Evolutionary conservation across 305 asterid genomes (phyloP), one percentile per base, ranked within the genome.

Genomic region (Fraxinus velutina): DNA sequence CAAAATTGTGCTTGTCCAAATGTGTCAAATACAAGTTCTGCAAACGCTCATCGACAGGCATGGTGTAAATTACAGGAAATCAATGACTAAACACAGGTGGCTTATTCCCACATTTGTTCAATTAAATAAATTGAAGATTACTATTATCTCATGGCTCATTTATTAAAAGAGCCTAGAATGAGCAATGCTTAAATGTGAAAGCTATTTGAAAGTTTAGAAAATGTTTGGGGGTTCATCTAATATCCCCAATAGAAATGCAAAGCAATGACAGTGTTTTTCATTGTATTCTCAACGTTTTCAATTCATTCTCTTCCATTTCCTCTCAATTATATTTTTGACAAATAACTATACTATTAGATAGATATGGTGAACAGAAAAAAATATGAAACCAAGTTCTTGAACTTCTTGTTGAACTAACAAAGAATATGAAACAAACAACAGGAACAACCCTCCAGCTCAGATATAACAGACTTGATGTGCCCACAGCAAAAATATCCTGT

Each of bases 21-120:
- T 32, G 33, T 24, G 55, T 24, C 15, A 6, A 77, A 71, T 47
- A 50, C 27, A 82, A 82, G 79, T 77, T 78, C 37, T 55, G 15
- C 32, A 68, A 12, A 68, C 30, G 73, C 39, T 21, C 62, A 13
- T 12, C 47, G 72, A 42, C 15, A 5, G 66, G 73, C 13, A 15
- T 42, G 34, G 15, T 3, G 55, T 47, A 79, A 4, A 52, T 71
- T 70, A 70, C 8, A 33, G 60, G 74, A 5, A 32, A 15, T 19
- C 24, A 15, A 66, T 64, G 15, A 24, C 68, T 17, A 57, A 19
- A 19, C 27, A 57, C 12, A 57, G 24, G 29, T 60, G 70, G 70
- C 32, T 21, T 60, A 60, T 60, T 60, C 32, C 30, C 30, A 7
- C 29, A 21, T 21, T 6, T 7, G 30, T 60, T 21, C 70, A 62